phyloP scores from a whole-genome alignment of 176 grass and related monocot species.

The Hyparrhenia diplandra region DNA sequence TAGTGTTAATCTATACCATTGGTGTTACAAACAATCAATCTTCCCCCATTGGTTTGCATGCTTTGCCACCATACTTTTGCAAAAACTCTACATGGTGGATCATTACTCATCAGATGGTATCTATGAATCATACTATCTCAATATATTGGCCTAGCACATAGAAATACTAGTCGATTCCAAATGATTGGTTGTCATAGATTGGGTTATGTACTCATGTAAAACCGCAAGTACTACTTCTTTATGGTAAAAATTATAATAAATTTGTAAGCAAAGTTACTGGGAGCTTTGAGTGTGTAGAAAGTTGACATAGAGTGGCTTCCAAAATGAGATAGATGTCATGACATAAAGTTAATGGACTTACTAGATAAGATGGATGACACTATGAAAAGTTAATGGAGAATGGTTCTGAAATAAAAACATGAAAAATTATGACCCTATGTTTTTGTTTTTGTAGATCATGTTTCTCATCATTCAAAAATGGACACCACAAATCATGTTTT shows the following conservation, averaged over 20 bases:
- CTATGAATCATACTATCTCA: not conserved
- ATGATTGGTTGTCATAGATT: not conserved
- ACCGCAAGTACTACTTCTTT: not conserved
- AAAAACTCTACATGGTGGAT: not conserved
- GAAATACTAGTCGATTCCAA: not conserved
- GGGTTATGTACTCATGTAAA: not conserved
- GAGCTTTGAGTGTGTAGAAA: not conserved
- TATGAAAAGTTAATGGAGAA: not conserved
- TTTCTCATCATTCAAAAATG: not conserved
- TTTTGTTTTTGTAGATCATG: not conserved
- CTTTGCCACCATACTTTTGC: not conserved
- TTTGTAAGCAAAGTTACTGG: not conserved
- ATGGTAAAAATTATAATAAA: not conserved
- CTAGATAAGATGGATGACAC: not conserved
- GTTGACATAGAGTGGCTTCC: not conserved
- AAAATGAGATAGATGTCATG: not conserved
- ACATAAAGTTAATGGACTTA: not conserved
- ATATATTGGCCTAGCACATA: not conserved
- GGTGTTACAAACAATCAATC: not conserved
- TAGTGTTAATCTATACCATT: accelerated
- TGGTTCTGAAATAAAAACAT: not conserved
- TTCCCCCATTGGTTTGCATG: not conserved
- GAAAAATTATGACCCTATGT: not conserved
- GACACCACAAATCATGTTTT: not conserved
- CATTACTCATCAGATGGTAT: not conserved